phyloP scores from a whole-genome alignment of 208 protist genomes.

The Tritrichomonas musculus region DNA sequence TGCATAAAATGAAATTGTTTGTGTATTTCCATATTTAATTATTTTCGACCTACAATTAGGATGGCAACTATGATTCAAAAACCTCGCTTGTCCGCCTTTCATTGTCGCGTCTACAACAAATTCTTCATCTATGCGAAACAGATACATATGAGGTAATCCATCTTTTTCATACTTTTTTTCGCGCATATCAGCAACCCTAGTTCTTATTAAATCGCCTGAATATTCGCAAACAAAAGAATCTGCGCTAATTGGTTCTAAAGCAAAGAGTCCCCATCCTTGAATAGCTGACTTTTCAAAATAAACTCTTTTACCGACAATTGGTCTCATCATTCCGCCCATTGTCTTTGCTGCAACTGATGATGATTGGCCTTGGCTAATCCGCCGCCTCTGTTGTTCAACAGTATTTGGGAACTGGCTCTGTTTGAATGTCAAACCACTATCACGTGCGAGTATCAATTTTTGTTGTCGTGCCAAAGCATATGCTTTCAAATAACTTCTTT shows the following conservation, averaged over 20 bases:
- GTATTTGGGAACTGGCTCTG: neutral
- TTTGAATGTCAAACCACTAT: neutral
- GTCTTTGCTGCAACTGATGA: neutral
- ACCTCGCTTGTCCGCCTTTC: conserved; percentile 23
- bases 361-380: too few species aligned
- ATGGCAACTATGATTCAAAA: conserved; percentile 40
- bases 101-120: conserved; percentile 40
- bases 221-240: conserved; percentile 41
- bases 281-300: conserved; percentile 39
- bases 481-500: neutral
- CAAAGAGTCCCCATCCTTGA: conserved; percentile 38
- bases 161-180: conserved; percentile 37
- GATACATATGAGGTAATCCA: conserved; percentile 37
- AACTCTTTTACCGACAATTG: conserved; percentile 9
- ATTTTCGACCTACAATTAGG: conserved; percentile 40
- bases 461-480: neutral
- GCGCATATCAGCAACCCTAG: conserved; percentile 36
- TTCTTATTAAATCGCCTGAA: conserved; percentile 33
- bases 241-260: conserved; percentile 8
- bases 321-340: neutral
- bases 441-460: neutral
- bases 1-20: conserved; percentile 39
- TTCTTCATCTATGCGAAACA: conserved; percentile 40
- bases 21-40: conserved; percentile 34
- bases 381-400: neutral